Percentiles rank a stretch among this genome's conserved stretches.
Evolutionary conservation across 371 early-diverging fungal species (phyloP).

Genomic region (Dichotomocladium elegans): DNA sequence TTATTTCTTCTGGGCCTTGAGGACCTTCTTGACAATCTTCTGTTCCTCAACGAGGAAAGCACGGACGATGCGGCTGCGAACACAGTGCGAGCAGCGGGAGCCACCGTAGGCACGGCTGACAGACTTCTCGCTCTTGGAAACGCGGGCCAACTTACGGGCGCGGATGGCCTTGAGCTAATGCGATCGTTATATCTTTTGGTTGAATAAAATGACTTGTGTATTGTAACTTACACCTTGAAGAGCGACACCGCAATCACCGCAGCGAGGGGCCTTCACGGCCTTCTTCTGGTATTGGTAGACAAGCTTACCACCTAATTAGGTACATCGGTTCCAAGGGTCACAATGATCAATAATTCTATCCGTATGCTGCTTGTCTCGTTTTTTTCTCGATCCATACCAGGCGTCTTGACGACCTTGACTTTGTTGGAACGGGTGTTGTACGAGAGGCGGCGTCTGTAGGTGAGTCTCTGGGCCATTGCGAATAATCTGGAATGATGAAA

Average conservation of each 20-base stretch:
- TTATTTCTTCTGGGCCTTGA: constrained; percentile 70
- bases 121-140: constrained; percentile 89
- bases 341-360: neutral
- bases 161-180: constrained; percentile 84
- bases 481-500: constrained; percentile 3
- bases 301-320: constrained; percentile 78
- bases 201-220: too few species aligned
- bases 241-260: constrained; percentile 94
- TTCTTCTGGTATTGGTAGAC: constrained; percentile 91
- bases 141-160: constrained; percentile 80
- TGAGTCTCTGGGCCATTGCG: constrained; percentile 88
- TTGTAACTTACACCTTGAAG: constrained; percentile 89
- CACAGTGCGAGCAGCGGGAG: constrained; percentile 90
- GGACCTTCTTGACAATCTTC: constrained; percentile 97
- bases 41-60: constrained; percentile 99
- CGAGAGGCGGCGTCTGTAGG: constrained; percentile 94
- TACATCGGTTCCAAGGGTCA: too few species aligned
- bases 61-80: constrained; percentile 93
- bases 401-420: constrained; percentile 94
- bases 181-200: neutral
- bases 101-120: constrained; percentile 97
- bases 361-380: too few species aligned
- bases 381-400: constrained; percentile 52
- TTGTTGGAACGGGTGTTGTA: constrained; percentile 99
- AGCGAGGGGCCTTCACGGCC: constrained; percentile 87